Base-by-base conservation (phyloP, 164 flowering plant genomes). In the Vitis amurensis region DNA sequence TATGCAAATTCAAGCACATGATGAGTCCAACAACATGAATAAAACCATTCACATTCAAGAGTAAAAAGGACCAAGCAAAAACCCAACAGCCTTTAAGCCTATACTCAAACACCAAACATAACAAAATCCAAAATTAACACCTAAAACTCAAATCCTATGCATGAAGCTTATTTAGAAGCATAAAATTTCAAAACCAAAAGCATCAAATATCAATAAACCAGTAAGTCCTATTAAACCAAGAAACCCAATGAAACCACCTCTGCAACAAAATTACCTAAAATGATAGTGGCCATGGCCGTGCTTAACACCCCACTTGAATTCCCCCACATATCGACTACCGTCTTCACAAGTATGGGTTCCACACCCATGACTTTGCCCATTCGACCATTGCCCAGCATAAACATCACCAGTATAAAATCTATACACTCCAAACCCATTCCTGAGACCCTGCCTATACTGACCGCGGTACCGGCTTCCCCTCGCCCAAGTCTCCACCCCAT, bases 401-500 rank as follows among this genome's bases (percentile, higher is more conserved):
- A 83, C 83, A 67, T 85, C 88, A 1, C 88, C 88, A 0, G 86
- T 85, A 23, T 85, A 85, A 67, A 85, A 85, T 70, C 86, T 77
- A 37, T 85, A 85, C 17, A 85, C 82, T 44, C 88, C 88, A 65
- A 77, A 83, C 1, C 88, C 88, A 69, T 85, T 83, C 55, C 88
- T 74, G 13, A 85, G 81, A 1, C 88, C 88, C 60, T 81, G 86
- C 68, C 82, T 50, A 63, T 85, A 85, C 69, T 85, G 88, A 17
- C 88, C 88, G 3, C 88, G 65, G 52, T 81, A 85, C 14, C 88
- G 79, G 74, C 88, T 85, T 23, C 88, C 88, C 64, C 86, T 73
- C 2, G 88, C 86, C 88, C 88, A 85, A 8, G 88, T 85, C 73
- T 85, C 88, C 3, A 85, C 86, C 0, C 88, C 88, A 71, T 68